These are phyloP conservation scores for Lathyrus sativus DNA, from an alignment of 306 rosid genomes.

Conservation along the genomic window DNA sequence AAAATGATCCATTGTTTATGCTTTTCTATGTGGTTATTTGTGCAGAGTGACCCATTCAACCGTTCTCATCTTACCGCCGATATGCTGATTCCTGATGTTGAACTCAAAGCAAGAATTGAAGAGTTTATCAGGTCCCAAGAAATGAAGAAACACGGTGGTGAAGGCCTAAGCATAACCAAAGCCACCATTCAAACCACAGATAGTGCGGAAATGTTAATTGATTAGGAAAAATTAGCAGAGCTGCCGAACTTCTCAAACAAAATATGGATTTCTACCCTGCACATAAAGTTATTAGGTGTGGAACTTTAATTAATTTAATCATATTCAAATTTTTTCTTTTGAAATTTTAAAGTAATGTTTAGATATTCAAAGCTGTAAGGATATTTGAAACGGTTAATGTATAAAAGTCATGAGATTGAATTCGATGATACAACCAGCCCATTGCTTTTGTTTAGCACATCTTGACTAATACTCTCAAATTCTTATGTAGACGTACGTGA, in stretches of 20 bases:
- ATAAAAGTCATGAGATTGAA: slow-evolving; percentile 27
- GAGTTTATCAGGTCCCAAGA: slow-evolving; percentile 78
- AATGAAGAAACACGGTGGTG: slow-evolving; percentile 56
- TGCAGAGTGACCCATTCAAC: slow-evolving; percentile 95
- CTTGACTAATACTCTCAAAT: too few relatives aligned
- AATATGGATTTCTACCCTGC: neutral
- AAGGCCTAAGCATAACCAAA: slow-evolving; percentile 53
- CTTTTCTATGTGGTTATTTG: slow-evolving; percentile 30
- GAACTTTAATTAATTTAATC: neutral
- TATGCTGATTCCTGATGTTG: slow-evolving; percentile 77
- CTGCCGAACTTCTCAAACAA: slow-evolving; percentile 11
- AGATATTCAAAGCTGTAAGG: slow-evolving; percentile 38
- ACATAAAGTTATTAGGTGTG: slow-evolving; percentile 21
- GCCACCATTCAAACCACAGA: slow-evolving; percentile 73
- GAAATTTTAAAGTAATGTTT: slow-evolving; percentile 18
- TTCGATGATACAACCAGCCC: neutral
- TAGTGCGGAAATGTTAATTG: slow-evolving; percentile 83
- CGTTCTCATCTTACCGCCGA: slow-evolving; percentile 92
- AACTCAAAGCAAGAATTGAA: slow-evolving; percentile 70
- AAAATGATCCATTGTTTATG: neutral
- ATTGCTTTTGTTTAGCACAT: neutral
- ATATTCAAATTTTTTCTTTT: neutral
- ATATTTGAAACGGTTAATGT: slow-evolving; percentile 35
- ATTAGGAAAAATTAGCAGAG: slow-evolving; percentile 43
- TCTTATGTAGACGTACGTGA: too few relatives aligned